phyloP scores from a whole-genome alignment of 164 flowering plant genomes.

The Hamamelis virginiana region DNA sequence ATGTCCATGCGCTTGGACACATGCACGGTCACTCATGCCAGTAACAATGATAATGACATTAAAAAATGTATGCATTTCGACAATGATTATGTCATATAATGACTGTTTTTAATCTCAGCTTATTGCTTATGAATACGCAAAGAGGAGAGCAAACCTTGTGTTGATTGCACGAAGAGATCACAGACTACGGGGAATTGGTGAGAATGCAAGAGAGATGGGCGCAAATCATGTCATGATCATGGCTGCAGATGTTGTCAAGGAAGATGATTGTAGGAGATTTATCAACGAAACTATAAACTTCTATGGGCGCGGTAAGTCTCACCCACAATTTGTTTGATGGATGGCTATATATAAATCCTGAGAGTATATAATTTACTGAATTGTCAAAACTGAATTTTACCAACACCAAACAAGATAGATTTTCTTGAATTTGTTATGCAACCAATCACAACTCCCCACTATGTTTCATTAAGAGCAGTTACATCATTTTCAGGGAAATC shows the following conservation, averaged over 20 bases:
- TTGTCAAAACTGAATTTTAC: too few species aligned
- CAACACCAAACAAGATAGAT: too few species aligned
- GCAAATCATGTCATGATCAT: conserved; percentile 67
- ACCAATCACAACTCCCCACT: too few species aligned
- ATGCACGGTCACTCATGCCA: too few species aligned
- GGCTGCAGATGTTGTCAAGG: conserved; percentile 95
- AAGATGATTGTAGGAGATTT: conserved; percentile 84
- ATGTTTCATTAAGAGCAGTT: too few species aligned
- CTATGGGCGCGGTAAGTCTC: conserved; percentile 63
- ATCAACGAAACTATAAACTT: conserved; percentile 52
- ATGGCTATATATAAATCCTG: too few species aligned
- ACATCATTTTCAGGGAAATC: too few species aligned
- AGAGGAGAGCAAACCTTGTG: conserved; percentile 66
- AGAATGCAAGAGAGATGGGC: conserved; percentile 65
- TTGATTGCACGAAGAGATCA: conserved; percentile 77
- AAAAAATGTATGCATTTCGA: too few species aligned
- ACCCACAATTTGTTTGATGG: not conserved
- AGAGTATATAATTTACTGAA: too few species aligned
- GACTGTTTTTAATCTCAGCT: conserved; percentile 41
- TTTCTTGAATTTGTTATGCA: too few species aligned
- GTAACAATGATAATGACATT: too few species aligned
- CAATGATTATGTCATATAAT: not conserved
- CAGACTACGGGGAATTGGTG: conserved; percentile 59
- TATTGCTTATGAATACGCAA: conserved; percentile 92
- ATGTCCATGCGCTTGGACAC: too few species aligned